Evolutionary conservation across 495 filamentous ascomycete species (phyloP).

Genomic region (Hypoxylon intermedium): DNA sequence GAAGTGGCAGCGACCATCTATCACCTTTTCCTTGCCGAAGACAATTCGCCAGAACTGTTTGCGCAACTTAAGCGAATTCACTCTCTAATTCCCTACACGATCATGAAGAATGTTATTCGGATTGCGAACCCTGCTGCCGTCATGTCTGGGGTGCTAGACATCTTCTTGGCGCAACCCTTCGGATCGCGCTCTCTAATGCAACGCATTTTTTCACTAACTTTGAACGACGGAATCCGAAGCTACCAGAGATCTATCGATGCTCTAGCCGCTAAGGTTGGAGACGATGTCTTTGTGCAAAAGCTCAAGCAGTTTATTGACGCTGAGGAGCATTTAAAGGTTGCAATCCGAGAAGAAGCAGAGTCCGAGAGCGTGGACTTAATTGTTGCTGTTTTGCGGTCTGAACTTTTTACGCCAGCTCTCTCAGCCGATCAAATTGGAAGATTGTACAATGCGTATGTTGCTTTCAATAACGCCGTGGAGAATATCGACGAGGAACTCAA

Average conservation of each 20-base stretch:
- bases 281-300: constrained; percentile 80
- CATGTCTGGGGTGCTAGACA: constrained; percentile 89
- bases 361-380: constrained; percentile 79
- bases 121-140: constrained; percentile 95
- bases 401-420: constrained; percentile 73
- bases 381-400: constrained; percentile 79
- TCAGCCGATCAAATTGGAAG: constrained; percentile 75
- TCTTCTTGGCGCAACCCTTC: constrained; percentile 95
- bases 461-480: constrained; percentile 93
- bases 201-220: constrained; percentile 87
- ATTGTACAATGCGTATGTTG: constrained; percentile 94
- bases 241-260: constrained; percentile 87
- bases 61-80: constrained; percentile 93
- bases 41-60: constrained; percentile 95
- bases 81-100: constrained; percentile 86
- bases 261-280: constrained; percentile 74
- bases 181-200: constrained; percentile 89
- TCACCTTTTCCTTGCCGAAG: constrained; percentile 95
- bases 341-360: constrained; percentile 73
- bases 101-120: constrained; percentile 95
- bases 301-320: constrained; percentile 78
- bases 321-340: constrained; percentile 73
- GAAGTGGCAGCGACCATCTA: constrained; percentile 97
- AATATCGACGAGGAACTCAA: constrained; percentile 88
- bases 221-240: constrained; percentile 85